Evolutionary conservation across 2,329 filamentous ascomycete species (phyloP).

Genomic region (Xenoacremonium recifei): DNA sequence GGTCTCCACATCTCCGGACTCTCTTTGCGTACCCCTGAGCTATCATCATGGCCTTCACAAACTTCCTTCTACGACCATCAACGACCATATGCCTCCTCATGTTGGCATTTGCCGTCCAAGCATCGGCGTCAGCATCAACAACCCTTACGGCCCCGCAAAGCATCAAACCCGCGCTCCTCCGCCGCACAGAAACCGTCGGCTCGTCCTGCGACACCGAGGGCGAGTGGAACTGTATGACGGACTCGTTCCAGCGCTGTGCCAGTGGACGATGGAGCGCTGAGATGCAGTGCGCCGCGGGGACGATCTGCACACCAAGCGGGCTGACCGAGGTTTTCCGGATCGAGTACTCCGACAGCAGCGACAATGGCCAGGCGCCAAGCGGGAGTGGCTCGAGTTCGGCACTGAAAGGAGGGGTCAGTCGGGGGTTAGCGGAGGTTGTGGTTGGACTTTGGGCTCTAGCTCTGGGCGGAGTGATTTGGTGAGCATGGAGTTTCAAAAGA

Average conservation of each 20-base stretch:
- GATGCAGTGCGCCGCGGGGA: conserved; percentile 44
- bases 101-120: conserved; percentile 6
- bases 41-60: conserved; percentile 11
- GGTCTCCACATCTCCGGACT: background rate
- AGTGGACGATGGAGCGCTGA: conserved; percentile 44
- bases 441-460: conserved; percentile 9
- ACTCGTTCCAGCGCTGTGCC: conserved; percentile 50
- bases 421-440: background rate
- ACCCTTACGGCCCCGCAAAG: background rate
- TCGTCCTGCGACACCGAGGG: conserved; percentile 45
- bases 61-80: conserved; percentile 1
- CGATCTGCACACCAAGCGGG: conserved; percentile 43
- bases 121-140: conserved; percentile 2
- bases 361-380: conserved; percentile 5
- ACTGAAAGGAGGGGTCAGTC: background rate
- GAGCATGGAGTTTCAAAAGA: too few relatives aligned
- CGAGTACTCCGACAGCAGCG: conserved; percentile 4
- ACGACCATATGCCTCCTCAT: conserved; percentile 9
- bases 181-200: conserved; percentile 32
- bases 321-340: conserved; percentile 30
- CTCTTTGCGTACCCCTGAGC: background rate
- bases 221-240: conserved; percentile 54
- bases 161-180: conserved; percentile 5
- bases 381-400: conserved; percentile 5
- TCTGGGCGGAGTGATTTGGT: too few relatives aligned